phyloP scores from a whole-genome alignment of 306 rosid genomes.

The Lagenaria siceraria region DNA sequence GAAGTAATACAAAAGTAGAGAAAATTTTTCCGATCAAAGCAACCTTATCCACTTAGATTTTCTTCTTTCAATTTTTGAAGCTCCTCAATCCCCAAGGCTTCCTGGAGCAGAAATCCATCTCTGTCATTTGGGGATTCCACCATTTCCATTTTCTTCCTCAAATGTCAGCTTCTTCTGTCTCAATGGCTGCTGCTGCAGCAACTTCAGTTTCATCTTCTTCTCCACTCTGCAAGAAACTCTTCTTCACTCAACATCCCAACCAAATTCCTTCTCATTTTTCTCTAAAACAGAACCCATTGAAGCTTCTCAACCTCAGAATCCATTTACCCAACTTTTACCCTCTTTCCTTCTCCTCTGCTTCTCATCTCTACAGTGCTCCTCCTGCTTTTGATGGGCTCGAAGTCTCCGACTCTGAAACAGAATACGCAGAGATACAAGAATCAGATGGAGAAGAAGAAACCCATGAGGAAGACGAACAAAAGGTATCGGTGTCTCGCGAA shows the following conservation, averaged over 20 bases:
- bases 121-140: background rate
- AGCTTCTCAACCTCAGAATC: conserved; percentile 32
- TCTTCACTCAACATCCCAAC: conserved; percentile 25
- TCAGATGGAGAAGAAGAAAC: conserved; percentile 15
- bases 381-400: conserved; percentile 41
- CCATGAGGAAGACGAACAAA: conserved; percentile 21
- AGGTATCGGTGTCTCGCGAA: conserved; percentile 25
- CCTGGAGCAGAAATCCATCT: background rate
- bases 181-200: conserved; percentile 42
- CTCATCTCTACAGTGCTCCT: conserved; percentile 19
- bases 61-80: background rate
- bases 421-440: conserved; percentile 11
- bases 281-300: conserved; percentile 24
- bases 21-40: background rate
- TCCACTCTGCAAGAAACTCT: conserved; percentile 36
- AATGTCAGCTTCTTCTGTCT: conserved; percentile 14
- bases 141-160: background rate
- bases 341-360: conserved; percentile 23
- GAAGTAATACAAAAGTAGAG: no score
- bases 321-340: conserved; percentile 18
- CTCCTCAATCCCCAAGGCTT: background rate
- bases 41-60: background rate
- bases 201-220: conserved; percentile 40
- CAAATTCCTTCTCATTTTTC: conserved; percentile 26
- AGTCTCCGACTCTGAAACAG: conserved; percentile 12